Conservation (phyloP, 176 grass and related monocot genomes). For the Canna indica region DNA sequence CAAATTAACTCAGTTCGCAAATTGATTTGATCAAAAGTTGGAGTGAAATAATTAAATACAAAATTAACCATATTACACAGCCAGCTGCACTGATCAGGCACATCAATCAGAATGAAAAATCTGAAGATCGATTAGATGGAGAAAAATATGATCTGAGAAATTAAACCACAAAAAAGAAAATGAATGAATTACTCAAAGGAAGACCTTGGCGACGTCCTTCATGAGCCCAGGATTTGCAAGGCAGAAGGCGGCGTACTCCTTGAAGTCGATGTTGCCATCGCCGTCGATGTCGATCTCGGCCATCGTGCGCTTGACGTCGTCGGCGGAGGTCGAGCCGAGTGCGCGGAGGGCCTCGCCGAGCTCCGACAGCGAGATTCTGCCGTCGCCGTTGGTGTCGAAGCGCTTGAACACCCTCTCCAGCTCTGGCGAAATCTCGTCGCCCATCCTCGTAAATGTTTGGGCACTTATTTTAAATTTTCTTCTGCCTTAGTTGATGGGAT, state of each 20-base stretch:
- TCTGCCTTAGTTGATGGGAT: too few relatives aligned
- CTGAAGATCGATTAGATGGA: too few relatives aligned
- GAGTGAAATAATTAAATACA: too few relatives aligned
- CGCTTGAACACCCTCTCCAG: background rate
- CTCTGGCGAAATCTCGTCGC: background rate
- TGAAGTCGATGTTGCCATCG: conserved; percentile 10
- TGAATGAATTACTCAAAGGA: background rate
- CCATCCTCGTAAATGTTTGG: too few relatives aligned
- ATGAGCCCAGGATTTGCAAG: background rate
- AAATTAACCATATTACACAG: too few relatives aligned
- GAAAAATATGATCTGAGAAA: too few relatives aligned
- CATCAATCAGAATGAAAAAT: too few relatives aligned
- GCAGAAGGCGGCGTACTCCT: conserved; percentile 5
- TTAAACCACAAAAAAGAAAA: too few relatives aligned
- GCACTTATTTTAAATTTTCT: background rate
- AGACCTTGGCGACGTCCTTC: conserved; percentile 9
- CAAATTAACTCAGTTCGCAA: too few relatives aligned
- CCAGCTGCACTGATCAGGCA: too few relatives aligned
- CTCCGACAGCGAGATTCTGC: conserved; percentile 6
- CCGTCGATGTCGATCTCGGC: conserved; percentile 12
- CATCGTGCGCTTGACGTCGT: background rate
- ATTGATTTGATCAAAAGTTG: too few relatives aligned
- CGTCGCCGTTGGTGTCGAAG: conserved; percentile 13
- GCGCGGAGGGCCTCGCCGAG: background rate
- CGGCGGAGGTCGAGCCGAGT: background rate